phyloP scores from a whole-genome alignment of 2,329 filamentous ascomycete species.

The Raffaelea ambrosiae region DNA sequence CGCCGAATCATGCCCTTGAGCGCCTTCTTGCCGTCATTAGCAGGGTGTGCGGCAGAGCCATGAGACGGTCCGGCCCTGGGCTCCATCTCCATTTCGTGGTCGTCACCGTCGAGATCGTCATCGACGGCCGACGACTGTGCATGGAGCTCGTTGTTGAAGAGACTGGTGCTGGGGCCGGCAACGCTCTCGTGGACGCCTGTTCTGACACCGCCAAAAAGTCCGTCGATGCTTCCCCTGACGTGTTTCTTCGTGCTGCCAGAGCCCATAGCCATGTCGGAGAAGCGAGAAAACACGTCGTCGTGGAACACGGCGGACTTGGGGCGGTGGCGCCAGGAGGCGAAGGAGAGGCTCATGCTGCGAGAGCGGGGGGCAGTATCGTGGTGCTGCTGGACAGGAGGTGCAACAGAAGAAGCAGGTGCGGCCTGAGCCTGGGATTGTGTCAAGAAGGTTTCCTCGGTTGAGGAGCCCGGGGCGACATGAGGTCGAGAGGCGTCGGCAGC shows the following conservation, averaged over 20 bases:
- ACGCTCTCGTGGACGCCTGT: not conserved
- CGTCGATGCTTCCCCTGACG: not conserved
- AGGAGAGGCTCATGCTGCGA: slow-evolving; percentile 41
- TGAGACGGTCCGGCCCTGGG: slow-evolving; percentile 3
- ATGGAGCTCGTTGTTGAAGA: too few species aligned
- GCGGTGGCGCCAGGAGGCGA: slow-evolving; percentile 34
- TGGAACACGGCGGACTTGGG: slow-evolving; percentile 33
- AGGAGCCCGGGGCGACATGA: not conserved
- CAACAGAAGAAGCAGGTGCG: not conserved
- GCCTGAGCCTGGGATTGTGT: not conserved
- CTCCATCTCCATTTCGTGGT: slow-evolving; percentile 20
- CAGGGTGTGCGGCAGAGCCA: not conserved
- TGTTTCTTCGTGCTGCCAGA: not conserved
- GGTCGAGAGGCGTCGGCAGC: not conserved
- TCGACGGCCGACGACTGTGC: not conserved
- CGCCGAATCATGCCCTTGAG: slow-evolving; percentile 46
- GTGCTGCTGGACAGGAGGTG: not conserved
- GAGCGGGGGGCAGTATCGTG: slow-evolving; percentile 21
- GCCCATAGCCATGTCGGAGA: slow-evolving; percentile 17
- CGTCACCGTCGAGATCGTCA: slow-evolving; percentile 14
- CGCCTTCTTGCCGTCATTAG: slow-evolving; percentile 16
- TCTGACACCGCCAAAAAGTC: not conserved
- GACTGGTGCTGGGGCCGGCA: not conserved
- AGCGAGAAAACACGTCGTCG: slow-evolving; percentile 19
- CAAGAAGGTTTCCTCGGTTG: slow-evolving; percentile 1